A percentile compares a stretch with the other conserved stretches of the same genome.
Conservation (phyloP, 2,329 filamentous ascomycete species). For the Cordyceps tenuipes region DNA sequence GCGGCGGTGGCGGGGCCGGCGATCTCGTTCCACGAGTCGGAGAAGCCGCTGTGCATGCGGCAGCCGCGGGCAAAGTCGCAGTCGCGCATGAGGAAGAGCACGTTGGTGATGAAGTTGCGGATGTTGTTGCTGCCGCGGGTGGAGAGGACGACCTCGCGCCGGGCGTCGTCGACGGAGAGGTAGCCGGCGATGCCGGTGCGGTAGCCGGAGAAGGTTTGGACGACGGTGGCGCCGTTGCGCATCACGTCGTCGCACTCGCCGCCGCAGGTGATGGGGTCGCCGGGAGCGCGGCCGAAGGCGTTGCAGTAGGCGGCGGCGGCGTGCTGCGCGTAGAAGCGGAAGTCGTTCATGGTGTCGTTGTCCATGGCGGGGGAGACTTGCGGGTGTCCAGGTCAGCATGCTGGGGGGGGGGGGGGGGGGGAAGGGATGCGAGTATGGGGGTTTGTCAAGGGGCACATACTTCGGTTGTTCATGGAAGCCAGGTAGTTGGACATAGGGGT, state of each 20-base stretch:
- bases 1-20: constrained; percentile 31
- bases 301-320: constrained; percentile 48
- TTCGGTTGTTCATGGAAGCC: constrained; percentile 23
- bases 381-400: constrained; percentile 8
- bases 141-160: constrained; percentile 48
- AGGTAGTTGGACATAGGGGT: constrained; percentile 20
- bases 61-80: constrained; percentile 34
- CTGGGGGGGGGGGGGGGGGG: too few relatives aligned
- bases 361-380: constrained; percentile 17
- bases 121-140: constrained; percentile 51
- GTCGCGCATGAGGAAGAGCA: constrained; percentile 23
- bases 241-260: constrained; percentile 36
- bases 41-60: constrained; percentile 50
- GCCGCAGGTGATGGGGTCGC: constrained; percentile 35
- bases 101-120: constrained; percentile 55
- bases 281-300: constrained; percentile 26
- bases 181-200: constrained; percentile 41
- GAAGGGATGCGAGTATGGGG: too few relatives aligned
- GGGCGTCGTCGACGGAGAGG: constrained; percentile 40
- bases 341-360: constrained; percentile 25
- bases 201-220: constrained; percentile 33
- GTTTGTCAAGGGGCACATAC: constrained; percentile 16
- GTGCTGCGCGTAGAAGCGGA: constrained; percentile 44
- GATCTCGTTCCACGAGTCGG: constrained; percentile 49
- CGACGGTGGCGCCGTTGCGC: constrained; percentile 33